Conservation (phyloP, 257 asterid species). For the Solanum raphanifolium region DNA sequence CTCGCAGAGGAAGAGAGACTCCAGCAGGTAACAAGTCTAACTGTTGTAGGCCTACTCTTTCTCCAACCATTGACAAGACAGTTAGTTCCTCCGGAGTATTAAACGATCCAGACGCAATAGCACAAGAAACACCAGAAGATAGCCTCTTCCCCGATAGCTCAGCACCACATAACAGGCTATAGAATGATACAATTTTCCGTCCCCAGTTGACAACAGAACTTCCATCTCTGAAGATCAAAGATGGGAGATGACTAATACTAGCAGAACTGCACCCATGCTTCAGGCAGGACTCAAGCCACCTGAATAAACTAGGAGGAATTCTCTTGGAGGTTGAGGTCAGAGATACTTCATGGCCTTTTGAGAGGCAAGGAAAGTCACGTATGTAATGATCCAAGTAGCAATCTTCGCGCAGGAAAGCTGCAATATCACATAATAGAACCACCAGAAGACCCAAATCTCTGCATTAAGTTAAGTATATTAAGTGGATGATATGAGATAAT, state of each 20-base stretch:
- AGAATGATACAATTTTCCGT: conserved; percentile 75
- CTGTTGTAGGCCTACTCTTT: conserved; percentile 81
- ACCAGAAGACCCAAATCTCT: conserved; percentile 91
- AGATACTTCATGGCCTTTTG: conserved; percentile 27
- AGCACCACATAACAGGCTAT: conserved; percentile 85
- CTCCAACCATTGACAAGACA: conserved; percentile 97
- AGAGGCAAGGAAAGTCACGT: conserved; percentile 73
- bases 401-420: conserved; percentile 52
- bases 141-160: conserved; percentile 50
- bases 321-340: conserved; percentile 21
- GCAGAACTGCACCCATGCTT: conserved; percentile 61
- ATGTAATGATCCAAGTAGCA: conserved; percentile 83
- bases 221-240: conserved; percentile 58
- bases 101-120: conserved; percentile 61
- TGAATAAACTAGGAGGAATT: conserved; percentile 73
- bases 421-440: conserved; percentile 54
- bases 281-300: conserved; percentile 88
- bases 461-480: conserved; percentile 1
- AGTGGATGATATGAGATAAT: neutral
- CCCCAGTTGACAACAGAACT: conserved; percentile 72
- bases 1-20: conserved; percentile 87
- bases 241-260: conserved; percentile 54
- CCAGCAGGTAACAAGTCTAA: conserved; percentile 93
- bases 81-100: conserved; percentile 57
- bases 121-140: conserved; percentile 76